Base-by-base conservation (phyloP, 2,329 filamentous ascomycete species). In the Trichoderma brevicompactum region DNA sequence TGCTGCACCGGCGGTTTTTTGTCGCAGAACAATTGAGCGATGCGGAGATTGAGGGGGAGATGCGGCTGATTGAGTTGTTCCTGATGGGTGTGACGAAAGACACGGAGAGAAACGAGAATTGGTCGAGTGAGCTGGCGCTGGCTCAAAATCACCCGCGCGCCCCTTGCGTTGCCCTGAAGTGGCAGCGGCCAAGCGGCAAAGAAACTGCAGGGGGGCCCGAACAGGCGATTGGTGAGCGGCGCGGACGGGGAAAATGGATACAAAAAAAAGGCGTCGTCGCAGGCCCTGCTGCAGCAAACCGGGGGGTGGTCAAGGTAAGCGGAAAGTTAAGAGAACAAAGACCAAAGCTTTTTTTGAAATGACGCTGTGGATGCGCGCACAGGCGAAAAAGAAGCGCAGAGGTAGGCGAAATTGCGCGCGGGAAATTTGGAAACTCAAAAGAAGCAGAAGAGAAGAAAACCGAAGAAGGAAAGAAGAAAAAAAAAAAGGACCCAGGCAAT, bases 201-300 rank as follows among this genome's bases (percentile, higher is more conserved):
- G 49, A 61, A 52, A 17, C 38, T 36, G 58, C 58, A 61, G 58
- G 58, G 58, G 58, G 58, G 36, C 34, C 46, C 34, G 58, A 43
- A 28, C 46, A 43, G 58, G 48, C 58, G 48, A 23, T 61, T 61
- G 58, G 58, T 44, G 58, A 52, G 58, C 38, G 48, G 48, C 46
- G 36, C 13, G 46, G 46, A 61, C 48, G 48, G 58, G 56, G 56
- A 36, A 61, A 61, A 61, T 61, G 58, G 58, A 61, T 52, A 60
- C 56, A 59, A 48, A 58, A 59, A 60, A 50, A 12, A 48, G 44
- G 34, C 44, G 56, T 61, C 38, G 49, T 36, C 40, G 59, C 49
- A 62, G 59, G 40, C 59, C 59, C 59, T 62, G 59, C 59, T 62
- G 59, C 59, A 62, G 40, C 59, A 41, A 62, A 53, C 56, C 56